A percentile compares a stretch with the other conserved stretches of the same genome.
These are phyloP conservation scores for Kockiozyma suomiensis DNA, from an alignment of 805 yeast genomes.

Conservation along the genomic window DNA sequence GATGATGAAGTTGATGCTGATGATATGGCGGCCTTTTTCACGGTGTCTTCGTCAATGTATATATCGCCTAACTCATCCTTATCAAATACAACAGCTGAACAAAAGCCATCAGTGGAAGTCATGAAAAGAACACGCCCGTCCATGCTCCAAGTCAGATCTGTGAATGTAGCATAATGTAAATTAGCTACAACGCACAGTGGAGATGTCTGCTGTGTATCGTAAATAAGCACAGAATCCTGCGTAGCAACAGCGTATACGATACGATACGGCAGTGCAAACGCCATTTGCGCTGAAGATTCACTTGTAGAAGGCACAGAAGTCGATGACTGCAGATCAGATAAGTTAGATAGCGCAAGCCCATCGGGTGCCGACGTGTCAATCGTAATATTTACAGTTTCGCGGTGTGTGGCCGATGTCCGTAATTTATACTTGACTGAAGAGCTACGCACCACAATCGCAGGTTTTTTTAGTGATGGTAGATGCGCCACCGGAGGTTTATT, in stretches of 20 bases:
- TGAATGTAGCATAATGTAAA: constrained; percentile 83
- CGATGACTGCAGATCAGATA: constrained; percentile 13
- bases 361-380: constrained; percentile 26
- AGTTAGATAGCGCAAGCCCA: constrained; percentile 14
- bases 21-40: neutral
- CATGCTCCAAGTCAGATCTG: constrained; percentile 82
- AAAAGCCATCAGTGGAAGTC: constrained; percentile 91
- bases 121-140: constrained; percentile 73
- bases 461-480: constrained; percentile 76
- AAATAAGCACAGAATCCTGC: constrained; percentile 77
- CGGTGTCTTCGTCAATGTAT: constrained; percentile 32
- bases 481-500: constrained; percentile 73
- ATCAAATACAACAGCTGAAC: constrained; percentile 66
- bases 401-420: neutral
- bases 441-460: constrained; percentile 81
- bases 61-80: constrained; percentile 57
- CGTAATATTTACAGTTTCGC: constrained; percentile 25
- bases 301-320: constrained; percentile 5
- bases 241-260: constrained; percentile 93
- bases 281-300: constrained; percentile 27
- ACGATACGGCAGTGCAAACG: constrained; percentile 68
- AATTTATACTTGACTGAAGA: constrained; percentile 64
- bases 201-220: constrained; percentile 69
- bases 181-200: constrained; percentile 78
- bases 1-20: neutral